Evolutionary conservation across 805 yeast species (phyloP).

Genomic region (Jamesozyma rosinii): DNA sequence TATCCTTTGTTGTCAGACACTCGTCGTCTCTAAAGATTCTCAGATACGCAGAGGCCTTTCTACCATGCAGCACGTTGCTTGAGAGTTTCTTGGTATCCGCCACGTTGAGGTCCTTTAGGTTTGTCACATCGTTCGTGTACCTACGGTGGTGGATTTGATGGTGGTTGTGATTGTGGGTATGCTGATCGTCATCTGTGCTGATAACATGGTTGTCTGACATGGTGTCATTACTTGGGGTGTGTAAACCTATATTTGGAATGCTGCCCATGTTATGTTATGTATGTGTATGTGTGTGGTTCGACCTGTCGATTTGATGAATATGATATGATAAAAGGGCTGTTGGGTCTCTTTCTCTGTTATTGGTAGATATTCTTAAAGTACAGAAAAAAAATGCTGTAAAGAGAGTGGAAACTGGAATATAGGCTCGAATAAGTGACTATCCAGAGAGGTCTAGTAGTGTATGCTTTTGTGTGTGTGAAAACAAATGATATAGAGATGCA

Average conservation of each 20-base stretch:
- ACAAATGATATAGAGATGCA: not conserved
- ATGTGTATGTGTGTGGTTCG: too few relatives aligned
- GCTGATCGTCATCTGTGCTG: not conserved
- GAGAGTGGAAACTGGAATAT: not conserved
- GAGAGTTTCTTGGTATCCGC: conserved; percentile 17
- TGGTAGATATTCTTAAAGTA: not conserved
- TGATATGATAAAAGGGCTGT: too few relatives aligned
- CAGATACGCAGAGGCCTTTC: conserved; percentile 29
- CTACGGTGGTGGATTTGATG: not conserved
- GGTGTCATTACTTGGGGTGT: too few relatives aligned
- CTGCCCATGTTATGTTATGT: too few relatives aligned
- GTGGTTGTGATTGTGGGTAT: not conserved
- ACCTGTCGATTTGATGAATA: not conserved
- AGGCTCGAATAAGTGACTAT: too few relatives aligned
- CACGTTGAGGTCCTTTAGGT: conserved; percentile 21
- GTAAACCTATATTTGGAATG: too few relatives aligned
- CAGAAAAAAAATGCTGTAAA: not conserved
- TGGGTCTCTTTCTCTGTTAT: too few relatives aligned
- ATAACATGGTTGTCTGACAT: not conserved
- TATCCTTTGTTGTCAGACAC: conserved; percentile 1
- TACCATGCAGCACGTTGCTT: conserved; percentile 23
- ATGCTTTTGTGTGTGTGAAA: not conserved
- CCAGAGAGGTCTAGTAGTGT: not conserved
- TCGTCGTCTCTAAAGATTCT: conserved; percentile 30
- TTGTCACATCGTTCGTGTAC: conserved; percentile 1